Evolutionary conservation across 2,329 filamentous ascomycete genomes (phyloP).

Genomic region (Allantophomopsis cytisporea): DNA sequence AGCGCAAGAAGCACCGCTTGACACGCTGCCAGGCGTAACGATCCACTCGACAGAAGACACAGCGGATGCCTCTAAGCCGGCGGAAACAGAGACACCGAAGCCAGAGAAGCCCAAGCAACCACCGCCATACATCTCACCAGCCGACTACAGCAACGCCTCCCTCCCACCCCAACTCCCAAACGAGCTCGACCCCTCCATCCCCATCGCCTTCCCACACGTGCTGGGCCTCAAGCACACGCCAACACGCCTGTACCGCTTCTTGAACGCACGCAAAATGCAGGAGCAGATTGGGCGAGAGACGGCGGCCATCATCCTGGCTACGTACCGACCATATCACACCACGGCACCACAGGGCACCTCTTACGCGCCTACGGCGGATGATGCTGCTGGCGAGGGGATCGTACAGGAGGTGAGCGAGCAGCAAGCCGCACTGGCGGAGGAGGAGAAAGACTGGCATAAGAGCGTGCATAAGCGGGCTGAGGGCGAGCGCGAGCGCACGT

Average conservation of each 20-base stretch:
- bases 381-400: background rate
- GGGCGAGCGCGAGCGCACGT: conserved; percentile 53
- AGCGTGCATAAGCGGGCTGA: conserved; percentile 45
- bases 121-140: conserved; percentile 58
- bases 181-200: conserved; percentile 58
- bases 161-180: conserved; percentile 54
- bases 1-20: conserved; percentile 9
- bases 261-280: conserved; percentile 73
- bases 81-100: conserved; percentile 31
- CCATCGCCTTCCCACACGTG: conserved; percentile 74
- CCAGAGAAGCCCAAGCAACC: conserved; percentile 47
- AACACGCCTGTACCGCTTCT: conserved; percentile 72
- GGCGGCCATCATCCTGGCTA: conserved; percentile 65
- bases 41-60: conserved; percentile 15
- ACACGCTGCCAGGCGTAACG: conserved; percentile 11
- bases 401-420: conserved; percentile 37
- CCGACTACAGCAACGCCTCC: conserved; percentile 54
- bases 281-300: conserved; percentile 81
- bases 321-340: conserved; percentile 29
- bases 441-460: conserved; percentile 79
- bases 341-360: conserved; percentile 29
- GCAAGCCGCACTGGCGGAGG: conserved; percentile 47
- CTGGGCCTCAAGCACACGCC: conserved; percentile 89
- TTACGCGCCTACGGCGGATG: conserved; percentile 3
- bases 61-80: conserved; percentile 6